These are phyloP conservation scores for Forsythia suspensa DNA, from an alignment of 257 asterid species.

Conservation along the genomic window DNA sequence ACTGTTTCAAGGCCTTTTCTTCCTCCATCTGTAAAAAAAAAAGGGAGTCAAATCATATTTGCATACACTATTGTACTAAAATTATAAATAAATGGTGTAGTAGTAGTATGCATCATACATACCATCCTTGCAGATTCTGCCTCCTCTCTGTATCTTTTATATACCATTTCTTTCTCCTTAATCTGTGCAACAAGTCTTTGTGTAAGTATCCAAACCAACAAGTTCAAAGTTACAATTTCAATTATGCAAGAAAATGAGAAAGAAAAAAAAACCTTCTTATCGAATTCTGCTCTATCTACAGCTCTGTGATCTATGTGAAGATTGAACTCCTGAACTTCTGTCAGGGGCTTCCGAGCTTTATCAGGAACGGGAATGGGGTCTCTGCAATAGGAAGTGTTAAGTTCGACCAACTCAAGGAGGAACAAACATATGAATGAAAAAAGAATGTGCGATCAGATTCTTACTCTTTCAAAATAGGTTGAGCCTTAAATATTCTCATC, in stretches of 20 bases:
- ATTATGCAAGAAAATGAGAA: neutral
- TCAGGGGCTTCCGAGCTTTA: conserved; percentile 68
- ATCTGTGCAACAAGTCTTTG: conserved; percentile 40
- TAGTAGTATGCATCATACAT: neutral
- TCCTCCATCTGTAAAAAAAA: conserved; percentile 69
- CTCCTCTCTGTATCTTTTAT: conserved; percentile 88
- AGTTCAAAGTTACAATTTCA: neutral
- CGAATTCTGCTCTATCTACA: conserved; percentile 79
- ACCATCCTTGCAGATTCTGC: conserved; percentile 86
- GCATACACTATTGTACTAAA: neutral
- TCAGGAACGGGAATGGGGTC: conserved; percentile 91
- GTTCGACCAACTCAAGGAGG: neutral
- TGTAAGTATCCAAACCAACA: conserved; percentile 11
- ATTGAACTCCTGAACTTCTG: conserved; percentile 84
- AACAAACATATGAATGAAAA: neutral
- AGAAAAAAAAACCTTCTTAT: conserved; percentile 57
- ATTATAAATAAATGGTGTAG: neutral
- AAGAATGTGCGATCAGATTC: neutral
- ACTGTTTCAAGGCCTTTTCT: conserved; percentile 87
- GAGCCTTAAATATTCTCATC: conserved; percentile 86
- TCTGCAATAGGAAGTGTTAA: conserved; percentile 38
- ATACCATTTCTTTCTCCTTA: conserved; percentile 77
- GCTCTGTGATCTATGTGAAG: conserved; percentile 73
- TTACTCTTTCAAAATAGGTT: conserved; percentile 79
- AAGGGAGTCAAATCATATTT: neutral